Evolutionary conservation across 768 basidiomycete genomes (phyloP), one percentile per base, ranked within the genome.

Genomic region (Steccherinum ochraceum): DNA sequence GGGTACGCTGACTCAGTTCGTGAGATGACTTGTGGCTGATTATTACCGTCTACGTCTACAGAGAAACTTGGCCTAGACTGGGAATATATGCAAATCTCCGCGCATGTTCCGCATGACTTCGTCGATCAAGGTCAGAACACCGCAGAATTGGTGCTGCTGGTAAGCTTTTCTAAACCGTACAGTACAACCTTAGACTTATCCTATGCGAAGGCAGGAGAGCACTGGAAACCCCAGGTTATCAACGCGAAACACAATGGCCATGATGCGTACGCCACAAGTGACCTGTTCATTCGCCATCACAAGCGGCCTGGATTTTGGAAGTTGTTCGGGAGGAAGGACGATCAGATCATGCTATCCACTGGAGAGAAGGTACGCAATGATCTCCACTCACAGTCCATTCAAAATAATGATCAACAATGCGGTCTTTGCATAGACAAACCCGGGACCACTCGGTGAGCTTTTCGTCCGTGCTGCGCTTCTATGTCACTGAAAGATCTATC

Each of bases 371-470:
- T 35, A 35, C 30, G 44, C 26, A 25, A 12, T 19, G 19, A 19
- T 12, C 39, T n/a, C 12, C 39, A 40, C 39, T 40, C 12, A 40
- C n/a, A n/a, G n/a, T n/a, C n/a, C n/a, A n/a, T 40, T n/a, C 46
- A 18, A 12, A 3, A 2, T 23, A 27, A n/a, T 39, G n/a, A 35
- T 23, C 5, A 20, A 11, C 13, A 12, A 19, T 44, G 2, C 25
- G 41, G 4, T 23, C n/a, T 69, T 10, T 50, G 21, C 5, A 4
- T 44, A 72, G 70, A 72, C 68, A 5, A 73, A 71, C 50, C 71
- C 71, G 2, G 66, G 58, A 0, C 71, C 71, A 1, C 51, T 73
- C 16, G 72, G 73, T 58, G 55, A 51, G 13, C 19, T 10, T 18
- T 43, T 18, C 16, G 21, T 43, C 19, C 41, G 18, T 39, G n/a